Percentiles rank a stretch among this genome's conserved stretches.
Evolutionary conservation across 73 alveolate genomes (phyloP).

Genomic region (Paramecium sonneborni): DNA sequence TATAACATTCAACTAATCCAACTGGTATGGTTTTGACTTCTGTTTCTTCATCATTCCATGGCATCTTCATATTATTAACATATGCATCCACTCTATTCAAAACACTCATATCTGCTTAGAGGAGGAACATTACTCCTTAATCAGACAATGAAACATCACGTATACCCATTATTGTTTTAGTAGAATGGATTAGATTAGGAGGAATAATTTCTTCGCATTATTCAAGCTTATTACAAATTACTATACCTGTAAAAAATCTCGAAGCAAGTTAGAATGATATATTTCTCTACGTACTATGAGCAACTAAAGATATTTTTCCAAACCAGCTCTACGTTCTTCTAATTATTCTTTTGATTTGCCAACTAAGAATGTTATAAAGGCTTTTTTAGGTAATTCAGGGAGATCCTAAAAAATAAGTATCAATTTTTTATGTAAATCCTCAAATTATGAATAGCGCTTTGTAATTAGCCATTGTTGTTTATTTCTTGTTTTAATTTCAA

Average conservation of each 20-base stretch:
- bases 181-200: neutral
- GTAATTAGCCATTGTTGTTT: constrained; percentile 41
- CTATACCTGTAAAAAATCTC: constrained; percentile 45
- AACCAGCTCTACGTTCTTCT: constrained; percentile 57
- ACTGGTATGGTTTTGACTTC: constrained; percentile 56
- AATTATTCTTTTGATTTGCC: constrained; percentile 57
- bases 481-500: constrained; percentile 48
- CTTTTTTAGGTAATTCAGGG: constrained; percentile 57
- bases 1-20: constrained; percentile 63
- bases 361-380: constrained; percentile 43
- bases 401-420: constrained; percentile 18
- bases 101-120: constrained; percentile 64
- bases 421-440: constrained; percentile 61
- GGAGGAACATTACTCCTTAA: constrained; percentile 49
- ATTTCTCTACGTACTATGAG: constrained; percentile 55
- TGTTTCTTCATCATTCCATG: constrained; percentile 45
- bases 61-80: constrained; percentile 64
- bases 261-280: constrained; percentile 50
- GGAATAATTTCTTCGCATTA: constrained; percentile 1
- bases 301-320: constrained; percentile 51
- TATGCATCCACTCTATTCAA: constrained; percentile 66
- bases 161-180: neutral
- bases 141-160: constrained; percentile 56
- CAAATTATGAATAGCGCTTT: constrained; percentile 64
- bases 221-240: neutral